Evolutionary conservation across 2,329 filamentous ascomycete species (phyloP), one percentile per base, ranked within the genome.

Genomic region (Aotearoamyces nothofagi): DNA sequence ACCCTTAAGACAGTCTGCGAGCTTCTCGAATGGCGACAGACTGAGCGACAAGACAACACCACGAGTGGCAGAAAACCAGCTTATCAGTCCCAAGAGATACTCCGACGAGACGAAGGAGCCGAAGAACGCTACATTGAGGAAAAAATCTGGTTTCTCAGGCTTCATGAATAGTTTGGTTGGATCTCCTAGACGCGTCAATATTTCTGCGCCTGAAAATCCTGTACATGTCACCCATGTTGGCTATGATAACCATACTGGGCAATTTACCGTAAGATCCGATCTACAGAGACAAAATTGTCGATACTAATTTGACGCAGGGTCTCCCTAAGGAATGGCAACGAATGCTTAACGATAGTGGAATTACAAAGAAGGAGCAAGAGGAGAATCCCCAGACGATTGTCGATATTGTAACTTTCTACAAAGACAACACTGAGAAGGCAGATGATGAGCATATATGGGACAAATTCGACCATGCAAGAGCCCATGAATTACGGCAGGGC

Each of bases 241-340:
- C 43, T 94, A 93, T 53, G 87, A 98, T 55, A 92, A 90, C 57
- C 69, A 81, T 46, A 96, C 90, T 3, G 90, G 90, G 41, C 82
- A 93, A 57, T 98, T 93, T 54, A 96, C 87, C 33, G 84, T 92
- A 34, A 38, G 48, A 48, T 10, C 10, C 11, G 23, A 19, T n/a
- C 19, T 24, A 19, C 15, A 9, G 20, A 6, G 4, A 22, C 14
- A 16, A 28, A 8, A 7, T 13, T 48, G 38, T 52, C 15, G 52
- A 41, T 52, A 24, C 33, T 43, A 22, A 41, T 30, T 12, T 22
- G 7, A 17, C 39, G 9, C 44, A 90, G 84, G 90, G 90, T 39
- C 66, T 98, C 15, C 90, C 90, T 11, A 92, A 90, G 55, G 90
- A 96, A 67, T 98, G 90, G 90, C 87, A 96, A 57, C 78, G 83